phyloP scores from a whole-genome alignment of 2,329 filamentous ascomycete species.

The Arthrobotrys musiformis region DNA sequence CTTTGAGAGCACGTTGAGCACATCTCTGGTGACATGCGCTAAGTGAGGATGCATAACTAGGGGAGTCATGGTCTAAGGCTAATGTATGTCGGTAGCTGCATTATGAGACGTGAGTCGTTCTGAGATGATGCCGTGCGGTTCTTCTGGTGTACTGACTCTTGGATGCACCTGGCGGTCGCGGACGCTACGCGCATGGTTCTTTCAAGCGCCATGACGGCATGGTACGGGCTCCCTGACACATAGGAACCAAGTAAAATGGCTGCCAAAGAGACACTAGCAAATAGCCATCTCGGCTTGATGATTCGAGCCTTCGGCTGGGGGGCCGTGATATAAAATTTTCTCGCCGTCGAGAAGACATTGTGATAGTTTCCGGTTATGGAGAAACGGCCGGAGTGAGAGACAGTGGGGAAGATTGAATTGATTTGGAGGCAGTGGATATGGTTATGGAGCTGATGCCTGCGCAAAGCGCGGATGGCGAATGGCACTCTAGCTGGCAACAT shows the following conservation, averaged over 20 bases:
- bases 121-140: slow-evolving; percentile 1
- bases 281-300: slow-evolving; percentile 17
- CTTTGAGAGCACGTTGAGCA: slow-evolving; percentile 36
- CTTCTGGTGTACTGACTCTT: slow-evolving; percentile 39
- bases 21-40: slow-evolving; percentile 52
- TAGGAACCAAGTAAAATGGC: slow-evolving; percentile 21
- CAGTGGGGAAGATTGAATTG: neutral
- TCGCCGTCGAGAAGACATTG: neutral
- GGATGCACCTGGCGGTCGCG: slow-evolving; percentile 44
- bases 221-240: slow-evolving; percentile 40
- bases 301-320: neutral
- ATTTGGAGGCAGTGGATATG: neutral
- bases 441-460: neutral
- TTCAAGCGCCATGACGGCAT: slow-evolving; percentile 47
- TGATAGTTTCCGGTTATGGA: neutral
- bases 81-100: slow-evolving; percentile 40
- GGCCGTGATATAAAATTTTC: neutral
- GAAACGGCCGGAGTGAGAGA: neutral
- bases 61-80: slow-evolving; percentile 15
- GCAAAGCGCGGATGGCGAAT: slow-evolving; percentile 19
- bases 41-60: slow-evolving; percentile 23
- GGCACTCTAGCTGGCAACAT: slow-evolving; percentile 36
- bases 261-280: slow-evolving; percentile 29
- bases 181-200: slow-evolving; percentile 47
- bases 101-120: slow-evolving; percentile 3